phyloP scores from a whole-genome alignment of 148 eudicot genomes.

The Vaccinium darrowii region DNA sequence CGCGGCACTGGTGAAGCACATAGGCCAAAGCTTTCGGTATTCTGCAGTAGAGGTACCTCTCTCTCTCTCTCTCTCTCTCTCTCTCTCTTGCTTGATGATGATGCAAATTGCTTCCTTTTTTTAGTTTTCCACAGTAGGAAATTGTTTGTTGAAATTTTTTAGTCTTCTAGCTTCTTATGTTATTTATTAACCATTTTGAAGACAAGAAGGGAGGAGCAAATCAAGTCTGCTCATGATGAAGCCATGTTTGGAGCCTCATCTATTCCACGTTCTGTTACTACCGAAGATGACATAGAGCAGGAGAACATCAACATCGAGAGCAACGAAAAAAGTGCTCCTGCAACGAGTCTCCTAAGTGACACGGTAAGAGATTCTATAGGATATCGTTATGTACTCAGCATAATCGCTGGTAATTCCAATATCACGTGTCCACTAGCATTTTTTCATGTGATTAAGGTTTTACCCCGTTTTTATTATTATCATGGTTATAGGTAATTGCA shows the following conservation, averaged over 20 bases:
- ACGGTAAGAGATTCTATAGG: slow-evolving; percentile 39
- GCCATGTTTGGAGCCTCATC: slow-evolving; percentile 89
- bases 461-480: background rate
- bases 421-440: slow-evolving; percentile 13
- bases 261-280: slow-evolving; percentile 30
- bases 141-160: background rate
- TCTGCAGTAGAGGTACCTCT: slow-evolving; percentile 67
- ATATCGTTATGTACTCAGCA: background rate
- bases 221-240: slow-evolving; percentile 78
- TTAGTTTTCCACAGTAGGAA: background rate
- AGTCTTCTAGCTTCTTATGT: background rate
- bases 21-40: slow-evolving; percentile 84
- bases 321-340: slow-evolving; percentile 30
- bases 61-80: background rate
- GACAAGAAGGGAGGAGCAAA: slow-evolving; percentile 68
- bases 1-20: slow-evolving; percentile 61
- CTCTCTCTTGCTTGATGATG: background rate
- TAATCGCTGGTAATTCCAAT: background rate
- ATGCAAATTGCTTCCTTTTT: background rate
- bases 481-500: slow-evolving; percentile 51
- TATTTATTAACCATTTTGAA: slow-evolving; percentile 19
- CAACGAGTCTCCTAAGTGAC: slow-evolving; percentile 60
- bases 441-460: background rate
- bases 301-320: slow-evolving; percentile 25
- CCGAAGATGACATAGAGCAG: slow-evolving; percentile 43